Conservation (phyloP, 306 rosid genomes). For the Bauhinia variegata region DNA sequence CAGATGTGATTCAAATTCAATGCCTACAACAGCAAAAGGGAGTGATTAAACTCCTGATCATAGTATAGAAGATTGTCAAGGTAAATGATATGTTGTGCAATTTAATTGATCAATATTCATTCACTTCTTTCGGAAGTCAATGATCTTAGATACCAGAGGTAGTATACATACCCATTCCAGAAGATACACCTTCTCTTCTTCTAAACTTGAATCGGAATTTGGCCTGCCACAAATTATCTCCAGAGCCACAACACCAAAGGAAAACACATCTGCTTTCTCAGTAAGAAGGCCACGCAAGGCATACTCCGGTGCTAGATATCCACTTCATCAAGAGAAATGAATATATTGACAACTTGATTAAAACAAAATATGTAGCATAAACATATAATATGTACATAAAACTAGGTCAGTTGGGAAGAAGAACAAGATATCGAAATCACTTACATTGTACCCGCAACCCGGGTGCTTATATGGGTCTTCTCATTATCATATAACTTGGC, state of each 20-base stretch:
- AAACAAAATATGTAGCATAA: conserved; percentile 8
- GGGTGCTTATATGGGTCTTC: conserved; percentile 78
- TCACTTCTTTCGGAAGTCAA: not conserved
- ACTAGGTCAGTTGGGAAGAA: conserved; percentile 6
- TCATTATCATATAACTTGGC: conserved; percentile 82
- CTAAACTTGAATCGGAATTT: conserved; percentile 63
- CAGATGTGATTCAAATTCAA: not conserved
- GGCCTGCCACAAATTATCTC: conserved; percentile 79
- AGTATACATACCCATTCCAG: conserved; percentile 68
- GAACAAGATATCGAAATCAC: conserved; percentile 20
- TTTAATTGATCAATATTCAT: not conserved
- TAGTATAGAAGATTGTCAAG: not conserved
- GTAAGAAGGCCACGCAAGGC: conserved; percentile 91
- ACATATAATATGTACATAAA: not conserved
- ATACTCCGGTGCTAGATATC: conserved; percentile 88
- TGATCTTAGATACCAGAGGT: conserved; percentile 2
- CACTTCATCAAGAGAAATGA: conserved; percentile 49
- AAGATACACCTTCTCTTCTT: conserved; percentile 64
- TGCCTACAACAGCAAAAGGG: conserved; percentile 3
- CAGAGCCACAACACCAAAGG: conserved; percentile 83
- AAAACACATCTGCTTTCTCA: conserved; percentile 82
- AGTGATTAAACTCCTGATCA: not conserved
- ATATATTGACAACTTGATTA: conserved; percentile 1
- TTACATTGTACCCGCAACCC: conserved; percentile 83
- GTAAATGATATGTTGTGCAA: conserved; percentile 11